Conservation (phyloP, 169 alveolate species). For the Plasmodium blacklocki region DNA sequence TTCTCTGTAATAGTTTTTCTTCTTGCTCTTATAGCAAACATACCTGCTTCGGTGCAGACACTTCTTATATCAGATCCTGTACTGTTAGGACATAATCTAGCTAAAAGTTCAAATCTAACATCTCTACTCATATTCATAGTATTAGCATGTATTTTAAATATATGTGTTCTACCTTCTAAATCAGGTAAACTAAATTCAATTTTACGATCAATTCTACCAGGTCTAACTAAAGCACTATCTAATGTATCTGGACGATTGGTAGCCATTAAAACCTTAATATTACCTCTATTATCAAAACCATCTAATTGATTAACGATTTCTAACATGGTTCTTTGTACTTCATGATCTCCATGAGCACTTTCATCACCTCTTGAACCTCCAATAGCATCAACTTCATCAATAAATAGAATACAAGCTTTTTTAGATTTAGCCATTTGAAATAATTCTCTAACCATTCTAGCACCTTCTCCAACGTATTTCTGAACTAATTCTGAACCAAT, state of each 20-base stretch:
- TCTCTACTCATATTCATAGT: constrained; percentile 96
- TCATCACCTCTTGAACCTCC: constrained; percentile 95
- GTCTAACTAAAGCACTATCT: constrained; percentile 98
- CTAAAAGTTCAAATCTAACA: constrained; percentile 97
- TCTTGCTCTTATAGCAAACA: constrained; percentile 99
- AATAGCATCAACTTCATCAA: constrained; percentile 98
- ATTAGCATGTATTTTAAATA: constrained; percentile 98
- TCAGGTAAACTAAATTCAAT: constrained; percentile 99
- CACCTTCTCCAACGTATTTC: constrained; percentile 99
- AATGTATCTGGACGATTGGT: constrained; percentile 99
- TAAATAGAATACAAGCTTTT: constrained; percentile 98
- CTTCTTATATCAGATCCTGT: constrained; percentile 99
- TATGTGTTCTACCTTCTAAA: constrained; percentile 97
- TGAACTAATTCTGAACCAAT: constrained; percentile 99
- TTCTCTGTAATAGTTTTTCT: constrained; percentile 97
- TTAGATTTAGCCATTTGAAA: constrained; percentile 97
- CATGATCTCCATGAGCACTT: constrained; percentile 97
- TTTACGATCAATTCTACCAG: constrained; percentile 99
- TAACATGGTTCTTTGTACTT: constrained; percentile 98
- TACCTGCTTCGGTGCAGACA: constrained; percentile 99
- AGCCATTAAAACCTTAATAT: constrained; percentile 98
- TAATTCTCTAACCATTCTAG: constrained; percentile 98
- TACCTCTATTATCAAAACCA: constrained; percentile 99
- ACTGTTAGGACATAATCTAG: constrained; percentile 98
- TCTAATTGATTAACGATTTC: constrained; percentile 99